phyloP scores from a whole-genome alignment of 192 early-diverging fungal species.

The Backusella liffmaniae region DNA sequence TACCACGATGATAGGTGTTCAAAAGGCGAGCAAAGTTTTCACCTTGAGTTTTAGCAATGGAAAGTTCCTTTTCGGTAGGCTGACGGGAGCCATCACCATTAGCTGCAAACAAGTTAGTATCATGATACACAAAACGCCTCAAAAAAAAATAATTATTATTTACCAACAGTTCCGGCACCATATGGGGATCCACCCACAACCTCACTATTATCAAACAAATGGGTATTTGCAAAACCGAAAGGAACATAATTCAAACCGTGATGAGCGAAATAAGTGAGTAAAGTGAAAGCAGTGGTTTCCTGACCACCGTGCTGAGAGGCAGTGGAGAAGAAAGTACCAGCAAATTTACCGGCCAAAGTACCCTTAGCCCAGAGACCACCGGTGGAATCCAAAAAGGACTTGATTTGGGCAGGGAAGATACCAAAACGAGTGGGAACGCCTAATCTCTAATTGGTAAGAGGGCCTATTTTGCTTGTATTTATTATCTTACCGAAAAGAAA shows the following conservation, averaged over 20 bases:
- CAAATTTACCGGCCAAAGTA: conserved; percentile 68
- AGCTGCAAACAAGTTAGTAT: conserved; percentile 22
- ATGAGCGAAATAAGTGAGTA: conserved; percentile 66
- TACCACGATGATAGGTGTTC: conserved; percentile 23
- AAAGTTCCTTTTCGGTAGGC: conserved; percentile 64
- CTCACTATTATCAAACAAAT: conserved; percentile 47
- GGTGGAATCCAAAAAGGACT: conserved; percentile 43
- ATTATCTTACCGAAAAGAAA: conserved; percentile 50
- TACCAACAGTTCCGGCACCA: conserved; percentile 29
- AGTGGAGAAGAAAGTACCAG: conserved; percentile 74
- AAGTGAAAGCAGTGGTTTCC: conserved; percentile 65
- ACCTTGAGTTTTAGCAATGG: conserved; percentile 58
- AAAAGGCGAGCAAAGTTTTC: conserved; percentile 55
- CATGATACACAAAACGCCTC: background rate
- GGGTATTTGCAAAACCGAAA: conserved; percentile 50
- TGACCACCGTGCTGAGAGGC: conserved; percentile 75
- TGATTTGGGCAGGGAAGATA: conserved; percentile 71
- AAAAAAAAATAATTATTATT: background rate
- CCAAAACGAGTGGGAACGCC: conserved; percentile 70
- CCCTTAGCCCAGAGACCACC: conserved; percentile 41
- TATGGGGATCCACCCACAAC: conserved; percentile 23
- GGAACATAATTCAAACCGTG: conserved; percentile 80
- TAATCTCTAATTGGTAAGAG: background rate
- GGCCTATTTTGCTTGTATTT: background rate
- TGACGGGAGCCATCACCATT: conserved; percentile 66